Evolutionary conservation across 2,329 filamentous ascomycete genomes (phyloP).

Genomic region (Alternaria hordeiaustralica): DNA sequence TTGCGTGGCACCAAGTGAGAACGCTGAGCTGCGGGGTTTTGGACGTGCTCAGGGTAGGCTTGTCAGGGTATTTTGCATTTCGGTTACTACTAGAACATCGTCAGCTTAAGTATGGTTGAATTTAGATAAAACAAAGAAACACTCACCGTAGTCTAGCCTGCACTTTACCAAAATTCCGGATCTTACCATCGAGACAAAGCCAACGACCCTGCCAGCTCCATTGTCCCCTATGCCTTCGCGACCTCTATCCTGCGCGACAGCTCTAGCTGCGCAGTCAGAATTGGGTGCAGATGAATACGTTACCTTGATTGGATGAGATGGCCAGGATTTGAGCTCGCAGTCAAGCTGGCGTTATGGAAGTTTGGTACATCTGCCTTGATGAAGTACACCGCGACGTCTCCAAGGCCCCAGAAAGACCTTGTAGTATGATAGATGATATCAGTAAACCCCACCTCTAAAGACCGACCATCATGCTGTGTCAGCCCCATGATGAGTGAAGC

Average conservation of each 20-base stretch:
- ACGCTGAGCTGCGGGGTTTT: slow-evolving; percentile 17
- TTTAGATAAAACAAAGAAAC: not conserved
- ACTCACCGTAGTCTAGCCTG: slow-evolving; percentile 23
- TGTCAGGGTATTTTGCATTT: slow-evolving; percentile 20
- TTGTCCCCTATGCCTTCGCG: not conserved
- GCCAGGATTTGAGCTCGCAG: not conserved
- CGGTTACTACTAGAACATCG: slow-evolving; percentile 18
- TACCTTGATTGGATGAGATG: not conserved
- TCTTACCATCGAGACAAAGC: not conserved
- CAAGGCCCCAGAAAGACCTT: not conserved
- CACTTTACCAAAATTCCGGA: not conserved
- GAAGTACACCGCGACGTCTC: not conserved
- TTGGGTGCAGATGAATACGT: not conserved
- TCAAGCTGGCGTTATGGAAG: not conserved
- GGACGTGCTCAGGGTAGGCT: slow-evolving; percentile 6
- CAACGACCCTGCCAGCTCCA: not conserved
- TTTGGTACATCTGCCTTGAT: not conserved
- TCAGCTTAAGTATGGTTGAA: slow-evolving; percentile 19
- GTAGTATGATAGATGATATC: not conserved
- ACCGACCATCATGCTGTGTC: not conserved
- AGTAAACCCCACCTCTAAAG: not conserved
- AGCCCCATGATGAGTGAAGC: not conserved
- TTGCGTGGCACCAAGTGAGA: slow-evolving; percentile 17
- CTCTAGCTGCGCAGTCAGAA: not conserved
- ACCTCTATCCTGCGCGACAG: not conserved